A percentile compares a stretch with the other conserved stretches of the same genome.
phyloP scores from a whole-genome alignment of 1,284 basidiomycete species.

The Ceratobasidium sp. region DNA sequence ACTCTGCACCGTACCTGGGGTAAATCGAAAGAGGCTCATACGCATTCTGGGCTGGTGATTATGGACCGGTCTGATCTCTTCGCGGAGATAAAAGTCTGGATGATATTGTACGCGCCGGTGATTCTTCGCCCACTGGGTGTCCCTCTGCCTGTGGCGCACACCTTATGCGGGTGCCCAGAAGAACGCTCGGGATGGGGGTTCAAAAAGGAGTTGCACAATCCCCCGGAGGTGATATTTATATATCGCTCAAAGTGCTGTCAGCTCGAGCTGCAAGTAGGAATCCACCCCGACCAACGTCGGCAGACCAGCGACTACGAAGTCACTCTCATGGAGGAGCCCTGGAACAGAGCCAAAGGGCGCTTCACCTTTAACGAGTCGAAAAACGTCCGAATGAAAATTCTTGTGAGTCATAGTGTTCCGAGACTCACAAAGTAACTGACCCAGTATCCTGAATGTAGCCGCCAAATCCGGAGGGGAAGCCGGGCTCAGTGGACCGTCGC shows the following conservation, averaged over 20 bases:
- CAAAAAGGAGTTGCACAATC: neutral
- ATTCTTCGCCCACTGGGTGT: neutral
- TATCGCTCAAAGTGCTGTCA: neutral
- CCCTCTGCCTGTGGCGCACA: neutral
- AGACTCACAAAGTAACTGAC: neutral
- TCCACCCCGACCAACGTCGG: neutral
- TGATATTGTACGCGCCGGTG: no score
- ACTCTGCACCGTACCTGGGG: constrained; percentile 2
- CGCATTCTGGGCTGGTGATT: constrained; percentile 5
- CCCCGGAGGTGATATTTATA: neutral
- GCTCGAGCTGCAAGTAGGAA: neutral
- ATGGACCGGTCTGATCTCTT: no score
- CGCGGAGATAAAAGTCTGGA: no score
- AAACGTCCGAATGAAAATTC: constrained; percentile 5
- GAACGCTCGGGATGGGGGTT: neutral
- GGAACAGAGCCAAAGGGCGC: neutral
- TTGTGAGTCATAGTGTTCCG: constrained; percentile 1
- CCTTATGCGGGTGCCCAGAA: constrained; percentile 3
- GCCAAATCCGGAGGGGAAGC: neutral
- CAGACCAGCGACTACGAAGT: neutral
- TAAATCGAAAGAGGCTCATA: neutral
- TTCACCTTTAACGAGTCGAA: neutral
- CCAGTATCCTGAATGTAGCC: neutral
- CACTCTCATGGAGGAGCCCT: constrained; percentile 4
- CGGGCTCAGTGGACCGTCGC: neutral